Base-by-base conservation (phyloP, 2,329 filamentous ascomycete genomes). In the Lojkania enalia region DNA sequence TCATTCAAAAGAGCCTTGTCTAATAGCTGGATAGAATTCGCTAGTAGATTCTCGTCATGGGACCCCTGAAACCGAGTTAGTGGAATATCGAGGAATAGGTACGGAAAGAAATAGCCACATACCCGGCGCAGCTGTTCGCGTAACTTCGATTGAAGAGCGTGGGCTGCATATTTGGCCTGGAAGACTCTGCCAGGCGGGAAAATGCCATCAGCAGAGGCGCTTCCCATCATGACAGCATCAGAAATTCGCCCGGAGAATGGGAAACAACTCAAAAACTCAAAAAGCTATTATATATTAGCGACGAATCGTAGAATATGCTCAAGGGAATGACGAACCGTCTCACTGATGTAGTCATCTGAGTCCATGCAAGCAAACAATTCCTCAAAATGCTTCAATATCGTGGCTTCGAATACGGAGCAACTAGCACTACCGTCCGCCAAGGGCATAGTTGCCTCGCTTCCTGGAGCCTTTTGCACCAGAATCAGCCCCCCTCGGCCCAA, bases 341-440 rank as follows among this genome's bases (percentile, higher is more conserved):
- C 54, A 45, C 68, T 71, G 13, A 62, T 62, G 2, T 43, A 41
- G 46, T 91, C 84, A 33, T 88, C 81, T 71, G 91, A 80, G 52
- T 84, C 83, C 42, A 97, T 77, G 59, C 92, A 87, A 32, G 83
- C 80, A 78, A 94, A 96, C 18, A 99, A 72, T 49, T 92, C 84
- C 42, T 88, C 80, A 60, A 96, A 95, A 66, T 95, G 88, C 45
- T 84, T 79, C 55, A 94, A 74, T 16, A 97, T 84, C 57, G 92
- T 88, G 11, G 82, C 78, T 63, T 97, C 90, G 2, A 97, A 77
- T 1, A 78, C 75, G 61, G 50, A 74, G 56, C 19, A 76, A 63
- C 44, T 51, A 19, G 49, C 42, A 21, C 42, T 48, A n/a, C 42
- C 39, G n/a, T 54, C 49, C 5, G 49, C 39, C 3, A 58, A 33